A percentile compares a stretch with the other conserved stretches of the same genome.
Evolutionary conservation across 1,284 basidiomycete species (phyloP).

Genomic region (Malassezia psittaci): DNA sequence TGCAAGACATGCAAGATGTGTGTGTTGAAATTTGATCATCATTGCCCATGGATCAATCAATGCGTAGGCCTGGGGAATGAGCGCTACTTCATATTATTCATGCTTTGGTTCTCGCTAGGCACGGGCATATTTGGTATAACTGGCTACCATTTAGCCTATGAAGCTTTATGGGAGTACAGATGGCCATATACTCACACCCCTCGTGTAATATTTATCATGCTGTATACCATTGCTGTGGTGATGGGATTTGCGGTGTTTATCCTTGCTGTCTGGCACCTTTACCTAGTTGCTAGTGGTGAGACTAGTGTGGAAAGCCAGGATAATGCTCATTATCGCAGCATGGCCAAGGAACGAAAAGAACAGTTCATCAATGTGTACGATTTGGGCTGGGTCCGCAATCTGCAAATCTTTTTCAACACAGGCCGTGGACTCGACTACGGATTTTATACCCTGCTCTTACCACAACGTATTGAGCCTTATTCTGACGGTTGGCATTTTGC

Average conservation of each 20-base stretch:
- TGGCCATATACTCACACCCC: conserved; percentile 63
- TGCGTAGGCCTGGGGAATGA: conserved; percentile 91
- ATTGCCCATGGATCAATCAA: conserved; percentile 77
- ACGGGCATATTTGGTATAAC: conserved; percentile 25
- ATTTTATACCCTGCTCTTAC: conserved; percentile 64
- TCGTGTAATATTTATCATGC: conserved; percentile 57
- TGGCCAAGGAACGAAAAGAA: conserved; percentile 59
- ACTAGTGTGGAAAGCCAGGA: conserved; percentile 87
- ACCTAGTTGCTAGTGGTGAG: conserved; percentile 65
- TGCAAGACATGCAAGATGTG: conserved; percentile 86
- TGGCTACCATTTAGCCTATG: conserved; percentile 18
- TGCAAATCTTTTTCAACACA: conserved; percentile 79
- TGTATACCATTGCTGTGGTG: conserved; percentile 60
- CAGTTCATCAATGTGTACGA: conserved; percentile 82
- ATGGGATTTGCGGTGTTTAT: conserved; percentile 65
- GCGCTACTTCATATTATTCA: conserved; percentile 87
- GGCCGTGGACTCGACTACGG: conserved; percentile 51
- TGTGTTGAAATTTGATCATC: conserved; percentile 65
- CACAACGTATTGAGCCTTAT: conserved; percentile 67
- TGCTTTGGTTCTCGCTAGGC: conserved; percentile 53
- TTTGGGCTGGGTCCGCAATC: conserved; percentile 63
- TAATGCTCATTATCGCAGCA: conserved; percentile 64
- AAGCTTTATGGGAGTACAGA: conserved; percentile 12
- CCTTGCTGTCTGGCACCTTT: conserved; percentile 72
- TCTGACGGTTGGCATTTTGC: conserved; percentile 77